Conservation (phyloP, 2,329 filamentous ascomycete species). For the Ascochyta lentis region DNA sequence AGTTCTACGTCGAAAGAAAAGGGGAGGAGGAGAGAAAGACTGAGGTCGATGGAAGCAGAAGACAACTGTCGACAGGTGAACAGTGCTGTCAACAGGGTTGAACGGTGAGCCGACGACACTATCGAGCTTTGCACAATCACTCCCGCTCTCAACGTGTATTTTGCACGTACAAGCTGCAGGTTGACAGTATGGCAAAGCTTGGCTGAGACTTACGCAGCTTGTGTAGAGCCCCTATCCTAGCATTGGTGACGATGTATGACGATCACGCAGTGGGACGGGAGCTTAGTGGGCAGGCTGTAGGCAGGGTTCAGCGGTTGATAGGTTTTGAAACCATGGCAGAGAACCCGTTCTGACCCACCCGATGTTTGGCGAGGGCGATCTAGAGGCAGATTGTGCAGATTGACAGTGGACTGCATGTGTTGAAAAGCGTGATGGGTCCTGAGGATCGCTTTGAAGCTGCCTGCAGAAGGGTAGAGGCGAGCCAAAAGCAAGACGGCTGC, state of each 20-base stretch:
- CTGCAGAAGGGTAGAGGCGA: background rate
- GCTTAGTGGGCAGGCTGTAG: background rate
- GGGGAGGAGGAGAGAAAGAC: background rate
- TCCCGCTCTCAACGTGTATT: background rate
- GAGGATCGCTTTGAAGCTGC: too few relatives aligned
- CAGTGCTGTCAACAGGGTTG: too few relatives aligned
- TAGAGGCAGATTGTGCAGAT: background rate
- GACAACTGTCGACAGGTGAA: background rate
- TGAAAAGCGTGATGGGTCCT: background rate
- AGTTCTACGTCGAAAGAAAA: background rate
- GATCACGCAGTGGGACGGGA: background rate
- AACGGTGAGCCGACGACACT: background rate
- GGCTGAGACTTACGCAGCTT: background rate
- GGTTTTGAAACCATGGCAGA: slow-evolving; percentile 2
- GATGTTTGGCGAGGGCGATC: background rate
- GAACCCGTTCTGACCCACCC: background rate
- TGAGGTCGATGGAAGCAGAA: background rate
- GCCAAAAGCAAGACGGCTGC: background rate
- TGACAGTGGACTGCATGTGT: background rate
- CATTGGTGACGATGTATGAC: background rate
- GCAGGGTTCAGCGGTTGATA: slow-evolving; percentile 5
- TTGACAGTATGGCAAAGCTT: background rate
- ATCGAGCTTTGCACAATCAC: background rate
- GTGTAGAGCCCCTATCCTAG: background rate
- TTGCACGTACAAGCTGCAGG: background rate